Percentiles rank a stretch among this genome's conserved stretches.
These are phyloP conservation scores for Triticum dicoccoides DNA, from an alignment of 176 grass and related monocot genomes.

Conservation along the genomic window DNA sequence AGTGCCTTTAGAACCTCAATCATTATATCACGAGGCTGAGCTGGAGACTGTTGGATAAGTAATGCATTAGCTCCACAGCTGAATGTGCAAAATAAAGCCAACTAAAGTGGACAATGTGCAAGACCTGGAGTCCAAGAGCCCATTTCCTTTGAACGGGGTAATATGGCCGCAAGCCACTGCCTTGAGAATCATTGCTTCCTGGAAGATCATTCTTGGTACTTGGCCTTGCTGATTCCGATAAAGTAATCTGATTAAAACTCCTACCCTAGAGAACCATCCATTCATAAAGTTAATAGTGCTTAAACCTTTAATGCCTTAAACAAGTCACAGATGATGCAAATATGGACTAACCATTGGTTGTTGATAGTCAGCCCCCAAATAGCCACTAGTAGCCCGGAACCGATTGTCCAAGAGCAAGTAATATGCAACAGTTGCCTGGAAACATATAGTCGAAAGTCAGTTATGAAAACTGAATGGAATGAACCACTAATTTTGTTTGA, in stretches of 20 bases:
- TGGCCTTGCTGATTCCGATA: constrained; percentile 33
- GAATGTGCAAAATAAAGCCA: constrained; percentile 12
- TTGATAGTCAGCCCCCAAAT: constrained; percentile 81
- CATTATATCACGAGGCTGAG: constrained; percentile 94
- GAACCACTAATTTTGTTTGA: not conserved
- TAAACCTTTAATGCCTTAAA: constrained; percentile 1
- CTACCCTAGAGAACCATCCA: constrained; percentile 21
- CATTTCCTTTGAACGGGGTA: constrained; percentile 78
- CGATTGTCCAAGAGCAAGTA: constrained; percentile 92
- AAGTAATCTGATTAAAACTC: constrained; percentile 24
- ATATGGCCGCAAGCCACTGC: constrained; percentile 26
- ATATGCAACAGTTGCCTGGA: constrained; percentile 91
- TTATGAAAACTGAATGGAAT: constrained; percentile 2
- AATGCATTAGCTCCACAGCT: constrained; percentile 22
- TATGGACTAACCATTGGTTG: constrained; percentile 61
- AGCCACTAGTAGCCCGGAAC: constrained; percentile 72
- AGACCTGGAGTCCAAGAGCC: constrained; percentile 97
- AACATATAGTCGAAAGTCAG: constrained; percentile 35
- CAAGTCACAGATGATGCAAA: not conserved
- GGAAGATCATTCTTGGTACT: constrained; percentile 31
- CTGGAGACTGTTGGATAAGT: constrained; percentile 64
- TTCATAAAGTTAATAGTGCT: not conserved
- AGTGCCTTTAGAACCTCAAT: constrained; percentile 83
- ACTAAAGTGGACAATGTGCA: constrained; percentile 21
- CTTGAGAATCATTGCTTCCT: constrained; percentile 41